Evolutionary conservation across 768 basidiomycete species (phyloP), one percentile per base, ranked within the genome.

Genomic region (Calocybe gangraenosa): DNA sequence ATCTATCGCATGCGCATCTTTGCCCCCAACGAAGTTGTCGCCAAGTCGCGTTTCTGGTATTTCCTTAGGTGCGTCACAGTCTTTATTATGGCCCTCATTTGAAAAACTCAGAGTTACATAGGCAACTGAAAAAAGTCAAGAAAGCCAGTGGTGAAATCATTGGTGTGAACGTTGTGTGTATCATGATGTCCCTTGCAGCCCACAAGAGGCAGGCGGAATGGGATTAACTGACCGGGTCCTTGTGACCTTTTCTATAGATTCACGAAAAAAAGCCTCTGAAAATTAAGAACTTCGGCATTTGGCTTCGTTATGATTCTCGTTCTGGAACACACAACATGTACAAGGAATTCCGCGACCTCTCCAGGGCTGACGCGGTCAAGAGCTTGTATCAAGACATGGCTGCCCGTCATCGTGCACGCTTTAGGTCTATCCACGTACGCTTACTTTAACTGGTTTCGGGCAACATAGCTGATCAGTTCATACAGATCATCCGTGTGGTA

Each of bases 291-390:
- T 97, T 99, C 65, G 96, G 96, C 56, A 90, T 99, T 74, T 98
- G 96, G 96, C 71, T 99, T 66, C 89, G 95, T 59, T 99, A 99
- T 72, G 96, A 99, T 74, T 98, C 95, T 44, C 92, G 95, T 59
- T 96, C 94, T 41, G 96, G 96, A 53, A 99, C 96, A 37, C 96
- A 98, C 85, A 99, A 99, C 84, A 95, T 97, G 93, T 96, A 96
- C 88, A 94, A 94, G 82, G 88, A 91, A 70, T 97, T 91, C 87
- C 91, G 93, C 63, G 95, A 98, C 60, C 85, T 99, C 58, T 78
- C 78, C 57, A 86, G 96, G 54, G 85, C 91, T 49, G 94, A 91
- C 65, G 95, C 96, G 47, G 96, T 98, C 65, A 93, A 89, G 79
- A 78, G 84, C 58, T 70, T 97, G 66, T 98, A 98, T 82, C 95